These are phyloP conservation scores for Penicillium sp. DNA, from an alignment of 2,329 filamentous ascomycete genomes.

Conservation along the genomic window DNA sequence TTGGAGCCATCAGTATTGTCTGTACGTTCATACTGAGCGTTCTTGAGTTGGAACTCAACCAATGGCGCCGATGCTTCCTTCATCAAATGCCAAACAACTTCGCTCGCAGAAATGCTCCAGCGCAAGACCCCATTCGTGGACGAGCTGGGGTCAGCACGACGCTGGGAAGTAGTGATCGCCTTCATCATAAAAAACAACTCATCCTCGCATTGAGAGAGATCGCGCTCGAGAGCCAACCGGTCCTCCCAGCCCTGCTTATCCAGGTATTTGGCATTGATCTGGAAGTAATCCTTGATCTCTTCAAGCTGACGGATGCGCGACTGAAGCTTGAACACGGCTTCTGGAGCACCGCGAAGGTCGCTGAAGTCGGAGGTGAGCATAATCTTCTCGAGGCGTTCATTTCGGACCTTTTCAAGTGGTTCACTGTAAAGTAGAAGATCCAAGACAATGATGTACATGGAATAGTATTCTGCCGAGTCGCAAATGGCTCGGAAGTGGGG, in stretches of 20 bases:
- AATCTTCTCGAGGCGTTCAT: conserved; percentile 93
- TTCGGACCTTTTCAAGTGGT: conserved; percentile 94
- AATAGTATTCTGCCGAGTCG: conserved; percentile 95
- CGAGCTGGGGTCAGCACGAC: conserved; percentile 67
- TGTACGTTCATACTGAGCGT: conserved; percentile 89
- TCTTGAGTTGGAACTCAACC: conserved; percentile 86
- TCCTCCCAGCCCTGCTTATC: conserved; percentile 92
- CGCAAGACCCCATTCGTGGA: conserved; percentile 75
- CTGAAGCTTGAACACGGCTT: conserved; percentile 88
- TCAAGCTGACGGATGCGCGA: conserved; percentile 90
- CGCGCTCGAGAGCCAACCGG: conserved; percentile 80
- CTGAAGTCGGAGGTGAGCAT: conserved; percentile 99
- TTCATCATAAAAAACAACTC: conserved; percentile 99
- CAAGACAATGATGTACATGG: conserved; percentile 95
- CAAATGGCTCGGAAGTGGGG: conserved; percentile 91
- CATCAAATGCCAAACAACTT: conserved; percentile 97
- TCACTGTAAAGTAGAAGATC: conserved; percentile 96
- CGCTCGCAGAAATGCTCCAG: conserved; percentile 90
- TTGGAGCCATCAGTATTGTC: conserved; percentile 98
- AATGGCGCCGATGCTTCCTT: conserved; percentile 82
- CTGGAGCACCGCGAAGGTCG: conserved; percentile 86
- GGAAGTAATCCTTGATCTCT: conserved; percentile 95
- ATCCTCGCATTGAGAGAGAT: conserved; percentile 85
- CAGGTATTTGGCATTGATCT: conserved; percentile 81
- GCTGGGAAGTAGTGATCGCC: conserved; percentile 93